Percentiles rank a stretch among this genome's conserved stretches.
Conservation (phyloP, 163 green algal genomes). For the Scenedesmus sp. region DNA sequence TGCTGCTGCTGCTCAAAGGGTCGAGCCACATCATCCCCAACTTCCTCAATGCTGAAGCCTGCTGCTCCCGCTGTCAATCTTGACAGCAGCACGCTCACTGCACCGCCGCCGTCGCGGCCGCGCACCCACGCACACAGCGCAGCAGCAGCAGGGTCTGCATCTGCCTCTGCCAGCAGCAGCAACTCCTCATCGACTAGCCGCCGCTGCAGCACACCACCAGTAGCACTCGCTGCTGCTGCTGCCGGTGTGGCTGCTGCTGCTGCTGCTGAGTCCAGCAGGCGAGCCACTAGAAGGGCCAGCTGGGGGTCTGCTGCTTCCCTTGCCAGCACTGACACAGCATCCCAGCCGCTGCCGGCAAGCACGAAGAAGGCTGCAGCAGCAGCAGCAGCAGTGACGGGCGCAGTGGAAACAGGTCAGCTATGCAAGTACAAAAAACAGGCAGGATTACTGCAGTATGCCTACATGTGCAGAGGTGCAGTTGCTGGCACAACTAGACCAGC, state of each 20-base stretch:
- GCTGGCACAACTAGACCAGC: too few species aligned
- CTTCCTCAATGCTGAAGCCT: background rate
- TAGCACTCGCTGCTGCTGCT: background rate
- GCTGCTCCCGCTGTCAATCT: constrained; percentile 11
- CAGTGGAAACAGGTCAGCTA: background rate
- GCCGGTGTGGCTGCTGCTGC: constrained; percentile 18
- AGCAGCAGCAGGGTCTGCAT: constrained; percentile 58
- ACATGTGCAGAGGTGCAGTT: background rate
- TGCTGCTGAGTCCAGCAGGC: constrained; percentile 46
- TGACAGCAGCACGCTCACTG: constrained; percentile 9
- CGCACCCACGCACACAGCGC: constrained; percentile 43
- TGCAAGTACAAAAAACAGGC: background rate
- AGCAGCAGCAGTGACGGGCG: background rate
- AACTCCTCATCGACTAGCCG: constrained; percentile 58
- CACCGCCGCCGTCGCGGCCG: constrained; percentile 2
- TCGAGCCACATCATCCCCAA: background rate
- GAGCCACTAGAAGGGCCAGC: constrained; percentile 81
- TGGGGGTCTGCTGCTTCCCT: constrained; percentile 80
- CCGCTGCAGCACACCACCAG: constrained; percentile 30
- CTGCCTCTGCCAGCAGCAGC: constrained; percentile 58
- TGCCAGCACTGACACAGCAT: constrained; percentile 75
- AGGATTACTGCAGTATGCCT: background rate
- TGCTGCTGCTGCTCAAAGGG: background rate
- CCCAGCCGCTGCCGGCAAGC: constrained; percentile 60
- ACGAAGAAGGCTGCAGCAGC: constrained; percentile 79